Base-by-base conservation (phyloP, 2,329 filamentous ascomycete species). In the Graphilbum sp. region DNA sequence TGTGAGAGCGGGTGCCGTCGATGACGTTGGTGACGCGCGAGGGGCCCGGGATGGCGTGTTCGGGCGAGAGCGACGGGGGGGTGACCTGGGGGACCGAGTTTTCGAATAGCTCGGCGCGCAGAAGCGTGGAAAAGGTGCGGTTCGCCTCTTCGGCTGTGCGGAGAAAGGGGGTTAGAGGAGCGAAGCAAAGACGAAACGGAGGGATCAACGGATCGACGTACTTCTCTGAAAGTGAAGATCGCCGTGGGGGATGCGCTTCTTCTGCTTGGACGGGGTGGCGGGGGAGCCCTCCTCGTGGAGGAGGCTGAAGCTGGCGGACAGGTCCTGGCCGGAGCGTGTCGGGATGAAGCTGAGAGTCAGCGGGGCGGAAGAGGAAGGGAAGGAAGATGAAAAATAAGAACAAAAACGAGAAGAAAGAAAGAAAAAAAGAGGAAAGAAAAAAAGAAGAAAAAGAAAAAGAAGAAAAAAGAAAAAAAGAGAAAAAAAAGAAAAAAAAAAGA, bases 161-260 rank as follows among this genome's bases (percentile, higher is more conserved):
- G 21, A 35, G 31, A 38, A 19, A n/a, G 18, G 13, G 13, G 17
- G 12, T 1, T 5, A 5, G 18, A 4, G n/a, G n/a, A 12, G 18
- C 17, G 3, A 30, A 2, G 19, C 4, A 17, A 27, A 6, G 13
- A 20, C 8, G 32, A 24, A 23, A 33, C 36, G 6, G 20, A 32
- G 8, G 24, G 15, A n/a, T 8, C 4, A 7, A 18, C 21, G 12
- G 25, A 30, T 20, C 15, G 4, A 57, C 77, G 52, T 64, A 88
- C 86, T 90, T 58, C 77, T 87, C 55, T 98, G 90, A 47, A 93
- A 95, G 55, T 96, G 81, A 45, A 95, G 70, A 57, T 95, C 90
- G 37, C 83, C 83, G 53, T 93, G 82, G 10, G 85, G 83, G 18
- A 79, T 79, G 32, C 87, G 79, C 61, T 82, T 87, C 60, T 84